Percentiles rank a stretch among this genome's conserved stretches.
These are phyloP conservation scores for Aspergillus mulundensis DNA, from an alignment of 495 filamentous ascomycete species.

Conservation along the genomic window DNA sequence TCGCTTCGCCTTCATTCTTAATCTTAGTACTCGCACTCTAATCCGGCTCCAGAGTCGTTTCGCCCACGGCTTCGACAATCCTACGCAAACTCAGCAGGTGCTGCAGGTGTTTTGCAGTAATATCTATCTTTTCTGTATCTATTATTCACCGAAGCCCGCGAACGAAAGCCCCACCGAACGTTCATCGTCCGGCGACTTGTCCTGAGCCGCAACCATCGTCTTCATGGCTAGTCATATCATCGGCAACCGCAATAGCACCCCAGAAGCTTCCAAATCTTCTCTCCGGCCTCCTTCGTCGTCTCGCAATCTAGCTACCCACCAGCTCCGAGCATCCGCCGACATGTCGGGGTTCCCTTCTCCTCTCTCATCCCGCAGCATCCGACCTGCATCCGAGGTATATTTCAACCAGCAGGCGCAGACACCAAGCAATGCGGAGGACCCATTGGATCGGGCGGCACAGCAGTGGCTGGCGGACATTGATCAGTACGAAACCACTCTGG, in stretches of 20 bases:
- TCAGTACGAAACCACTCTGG: conserved; percentile 93
- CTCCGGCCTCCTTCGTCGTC: conserved; percentile 87
- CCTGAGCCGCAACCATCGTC: conserved; percentile 46
- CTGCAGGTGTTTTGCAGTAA: conserved; percentile 73
- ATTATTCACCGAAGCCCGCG: conserved; percentile 26
- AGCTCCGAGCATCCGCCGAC: conserved; percentile 91
- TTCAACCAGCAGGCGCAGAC: conserved; percentile 68
- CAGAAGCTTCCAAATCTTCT: conserved; percentile 80
- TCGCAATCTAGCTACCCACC: conserved; percentile 74
- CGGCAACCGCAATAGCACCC: conserved; percentile 96
- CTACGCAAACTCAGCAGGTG: conserved; percentile 78
- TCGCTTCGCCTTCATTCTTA: conserved; percentile 18
- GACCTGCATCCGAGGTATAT: conserved; percentile 89
- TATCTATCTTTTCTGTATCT: conserved; percentile 40
- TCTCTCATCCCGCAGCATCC: conserved; percentile 72
- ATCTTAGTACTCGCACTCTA: conserved; percentile 14
- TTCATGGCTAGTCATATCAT: conserved; percentile 57
- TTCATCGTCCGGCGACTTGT: conserved; percentile 15
- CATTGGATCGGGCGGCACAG: conserved; percentile 87
- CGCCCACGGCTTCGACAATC: conserved; percentile 9
- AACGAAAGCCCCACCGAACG: conserved; percentile 7
- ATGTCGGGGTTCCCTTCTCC: conserved; percentile 86
- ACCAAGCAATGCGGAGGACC: conserved; percentile 72
- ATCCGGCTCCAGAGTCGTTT: conserved; percentile 9
- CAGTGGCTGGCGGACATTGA: conserved; percentile 99